Evolutionary conservation across 805 yeast genomes (phyloP).

Genomic region (Metschnikowia borealis): DNA sequence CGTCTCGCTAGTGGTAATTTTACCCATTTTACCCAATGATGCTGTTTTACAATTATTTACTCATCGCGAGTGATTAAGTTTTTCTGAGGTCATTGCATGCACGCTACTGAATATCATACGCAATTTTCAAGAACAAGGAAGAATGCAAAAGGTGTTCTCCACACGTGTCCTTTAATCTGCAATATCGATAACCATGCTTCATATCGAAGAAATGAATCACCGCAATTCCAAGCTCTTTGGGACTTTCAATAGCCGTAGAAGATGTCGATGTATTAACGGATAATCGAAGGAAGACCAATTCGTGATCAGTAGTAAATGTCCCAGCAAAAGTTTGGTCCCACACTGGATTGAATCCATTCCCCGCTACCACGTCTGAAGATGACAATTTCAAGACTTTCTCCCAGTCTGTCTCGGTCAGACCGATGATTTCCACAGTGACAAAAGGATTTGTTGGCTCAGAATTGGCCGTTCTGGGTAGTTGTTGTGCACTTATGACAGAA

Average conservation of each 20-base stretch:
- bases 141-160: constrained; percentile 71
- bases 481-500: constrained; percentile 73
- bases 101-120: constrained; percentile 15
- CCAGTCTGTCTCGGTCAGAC: constrained; percentile 33
- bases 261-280: constrained; percentile 39
- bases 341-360: constrained; percentile 83
- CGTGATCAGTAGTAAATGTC: constrained; percentile 29
- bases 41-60: background rate
- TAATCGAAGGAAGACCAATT: constrained; percentile 56
- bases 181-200: constrained; percentile 76
- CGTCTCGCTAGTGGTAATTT: constrained; percentile 47
- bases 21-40: constrained; percentile 52
- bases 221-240: constrained; percentile 49
- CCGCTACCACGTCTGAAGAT: constrained; percentile 32
- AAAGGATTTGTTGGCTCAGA: constrained; percentile 53
- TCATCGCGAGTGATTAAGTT: constrained; percentile 8
- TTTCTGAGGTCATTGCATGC: constrained; percentile 1
- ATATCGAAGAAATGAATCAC: constrained; percentile 61
- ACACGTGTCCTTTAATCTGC: constrained; percentile 68
- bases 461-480: constrained; percentile 52
- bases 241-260: constrained; percentile 18
- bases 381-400: constrained; percentile 8
- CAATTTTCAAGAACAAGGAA: constrained; percentile 42
- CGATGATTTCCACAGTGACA: constrained; percentile 57
- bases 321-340: constrained; percentile 65